A percentile compares a stretch with the other conserved stretches of the same genome.
Conservation (phyloP, 345 rosid genomes). For the Linum lewisii region DNA sequence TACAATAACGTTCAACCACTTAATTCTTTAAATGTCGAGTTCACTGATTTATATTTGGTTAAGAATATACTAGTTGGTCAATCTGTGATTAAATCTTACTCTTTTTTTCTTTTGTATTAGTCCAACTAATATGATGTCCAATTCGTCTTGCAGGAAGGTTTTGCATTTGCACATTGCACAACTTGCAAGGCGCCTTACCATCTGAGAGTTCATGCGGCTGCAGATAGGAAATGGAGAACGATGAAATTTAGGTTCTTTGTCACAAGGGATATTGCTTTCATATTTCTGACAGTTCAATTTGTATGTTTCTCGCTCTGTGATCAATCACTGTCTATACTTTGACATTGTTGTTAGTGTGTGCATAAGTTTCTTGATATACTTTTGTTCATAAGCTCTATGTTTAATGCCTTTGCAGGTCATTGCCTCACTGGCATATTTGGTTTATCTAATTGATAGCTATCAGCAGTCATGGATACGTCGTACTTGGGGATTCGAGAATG, state of each 20-base stretch:
- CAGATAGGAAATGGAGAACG: constrained; percentile 94
- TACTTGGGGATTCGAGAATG: constrained; percentile 88
- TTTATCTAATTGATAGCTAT: constrained; percentile 61
- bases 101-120: no score
- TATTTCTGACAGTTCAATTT: constrained; percentile 87
- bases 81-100: no score
- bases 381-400: constrained; percentile 8
- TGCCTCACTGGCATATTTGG: constrained; percentile 79
- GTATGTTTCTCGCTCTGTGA: constrained; percentile 33
- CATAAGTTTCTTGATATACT: not conserved
- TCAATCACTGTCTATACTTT: not conserved
- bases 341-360: not conserved
- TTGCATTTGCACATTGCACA: constrained; percentile 99
- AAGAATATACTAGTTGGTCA: no score
- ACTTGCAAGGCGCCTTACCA: constrained; percentile 98
- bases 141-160: constrained; percentile 67
- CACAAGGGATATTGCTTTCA: constrained; percentile 84
- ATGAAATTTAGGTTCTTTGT: constrained; percentile 97
- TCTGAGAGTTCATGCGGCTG: constrained; percentile 92
- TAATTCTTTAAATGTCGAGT: no score
- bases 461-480: constrained; percentile 77
- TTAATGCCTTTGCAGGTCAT: constrained; percentile 48
- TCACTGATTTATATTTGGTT: no score
- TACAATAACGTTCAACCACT: no score
- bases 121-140: not conserved